These are phyloP conservation scores for Cladorrhinum sp. DNA, from an alignment of 2,329 filamentous ascomycete species.

Conservation along the genomic window DNA sequence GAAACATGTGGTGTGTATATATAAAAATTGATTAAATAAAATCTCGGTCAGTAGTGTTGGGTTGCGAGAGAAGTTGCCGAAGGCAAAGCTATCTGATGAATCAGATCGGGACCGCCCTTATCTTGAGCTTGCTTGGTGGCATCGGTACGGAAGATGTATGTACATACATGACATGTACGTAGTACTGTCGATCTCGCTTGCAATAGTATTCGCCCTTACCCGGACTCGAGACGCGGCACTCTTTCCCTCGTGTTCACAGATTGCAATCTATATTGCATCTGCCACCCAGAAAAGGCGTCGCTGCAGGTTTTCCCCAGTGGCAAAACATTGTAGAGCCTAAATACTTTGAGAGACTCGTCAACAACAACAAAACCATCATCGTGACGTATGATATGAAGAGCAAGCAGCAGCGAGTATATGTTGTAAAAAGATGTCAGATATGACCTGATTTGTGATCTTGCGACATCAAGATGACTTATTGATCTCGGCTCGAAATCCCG, in stretches of 20 bases:
- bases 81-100: background rate
- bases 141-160: no score
- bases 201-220: conserved; percentile 4
- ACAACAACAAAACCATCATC: conserved; percentile 8
- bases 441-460: background rate
- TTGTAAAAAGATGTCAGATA: no score
- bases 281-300: background rate
- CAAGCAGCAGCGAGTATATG: no score
- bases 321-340: conserved; percentile 17
- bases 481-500: background rate
- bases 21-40: background rate
- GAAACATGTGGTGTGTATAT: background rate
- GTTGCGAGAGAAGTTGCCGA: background rate
- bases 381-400: background rate
- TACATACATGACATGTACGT: background rate
- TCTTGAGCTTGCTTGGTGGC: no score
- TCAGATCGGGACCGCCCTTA: conserved; percentile 9
- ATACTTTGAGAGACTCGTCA: conserved; percentile 1
- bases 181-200: background rate
- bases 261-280: background rate
- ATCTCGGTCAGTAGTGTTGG: no score
- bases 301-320: conserved; percentile 3
- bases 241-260: conserved; percentile 1
- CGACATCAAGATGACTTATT: background rate
- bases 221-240: conserved; percentile 1